These are phyloP conservation scores for Chernovozyma sophiae-reginae DNA, from an alignment of 1,139 yeast species.

Conservation along the genomic window DNA sequence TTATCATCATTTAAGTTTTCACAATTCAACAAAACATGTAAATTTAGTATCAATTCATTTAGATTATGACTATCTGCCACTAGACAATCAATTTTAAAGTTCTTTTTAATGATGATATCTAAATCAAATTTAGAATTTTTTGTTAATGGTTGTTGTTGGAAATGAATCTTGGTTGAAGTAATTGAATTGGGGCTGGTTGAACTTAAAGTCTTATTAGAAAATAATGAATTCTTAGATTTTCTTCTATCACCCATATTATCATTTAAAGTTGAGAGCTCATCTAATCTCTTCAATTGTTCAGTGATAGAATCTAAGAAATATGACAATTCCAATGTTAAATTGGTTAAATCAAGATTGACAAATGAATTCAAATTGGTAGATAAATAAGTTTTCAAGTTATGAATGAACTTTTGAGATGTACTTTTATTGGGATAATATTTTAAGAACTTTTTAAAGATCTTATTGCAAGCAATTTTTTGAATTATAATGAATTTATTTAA, in stretches of 20 bases:
- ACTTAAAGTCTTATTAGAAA: slow-evolving; percentile 3
- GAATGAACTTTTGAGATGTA: slow-evolving; percentile 35
- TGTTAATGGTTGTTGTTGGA: slow-evolving; percentile 3
- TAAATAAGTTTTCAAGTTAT: slow-evolving; percentile 33
- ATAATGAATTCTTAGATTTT: slow-evolving; percentile 13
- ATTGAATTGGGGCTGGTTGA: slow-evolving; percentile 7
- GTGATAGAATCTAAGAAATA: slow-evolving; percentile 35
- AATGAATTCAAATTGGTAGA: slow-evolving; percentile 49
- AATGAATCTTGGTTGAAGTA: slow-evolving; percentile 1
- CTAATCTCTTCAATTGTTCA: slow-evolving; percentile 34
- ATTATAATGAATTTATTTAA: slow-evolving; percentile 70
- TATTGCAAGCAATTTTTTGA: slow-evolving; percentile 78
- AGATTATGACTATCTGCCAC: slow-evolving; percentile 35
- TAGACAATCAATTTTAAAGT: slow-evolving; percentile 32
- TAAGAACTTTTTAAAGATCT: slow-evolving; percentile 72
- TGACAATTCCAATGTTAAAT: slow-evolving; percentile 61
- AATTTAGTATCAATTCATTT: slow-evolving; percentile 33
- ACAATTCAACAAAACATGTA: slow-evolving; percentile 34
- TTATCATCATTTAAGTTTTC: slow-evolving; percentile 16
- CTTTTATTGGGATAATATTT: slow-evolving; percentile 50
- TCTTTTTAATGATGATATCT: slow-evolving; percentile 30
- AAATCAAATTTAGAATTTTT: slow-evolving; percentile 28
- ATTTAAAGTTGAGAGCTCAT: slow-evolving; percentile 6
- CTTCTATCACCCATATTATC: slow-evolving; percentile 7
- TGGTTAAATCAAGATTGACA: slow-evolving; percentile 59